phyloP scores from a whole-genome alignment of 441 rosid genomes.

The Erysimum pusillum region DNA sequence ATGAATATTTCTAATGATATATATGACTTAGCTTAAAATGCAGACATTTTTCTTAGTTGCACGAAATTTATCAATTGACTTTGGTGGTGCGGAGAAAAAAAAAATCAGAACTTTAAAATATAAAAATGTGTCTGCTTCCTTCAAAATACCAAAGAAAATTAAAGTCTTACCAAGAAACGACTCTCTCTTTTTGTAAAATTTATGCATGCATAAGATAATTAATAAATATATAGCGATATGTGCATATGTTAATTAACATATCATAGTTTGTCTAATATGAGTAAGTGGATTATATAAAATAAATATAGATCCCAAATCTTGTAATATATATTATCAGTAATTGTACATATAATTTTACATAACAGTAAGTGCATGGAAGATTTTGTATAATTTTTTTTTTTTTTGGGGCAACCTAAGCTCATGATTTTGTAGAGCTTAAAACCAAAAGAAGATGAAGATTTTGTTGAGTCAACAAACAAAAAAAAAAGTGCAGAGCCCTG shows the following conservation, averaged over 20 bases:
- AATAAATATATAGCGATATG: neutral
- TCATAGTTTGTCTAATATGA: neutral
- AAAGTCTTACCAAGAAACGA: slow-evolving; percentile 27
- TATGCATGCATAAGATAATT: neutral
- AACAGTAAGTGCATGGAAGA: neutral
- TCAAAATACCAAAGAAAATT: slow-evolving; percentile 19
- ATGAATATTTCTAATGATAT: neutral
- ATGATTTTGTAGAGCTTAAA: neutral
- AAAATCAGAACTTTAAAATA: neutral
- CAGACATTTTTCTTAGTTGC: slow-evolving; percentile 7
- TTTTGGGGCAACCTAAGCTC: too few species aligned
- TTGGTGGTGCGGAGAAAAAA: neutral
- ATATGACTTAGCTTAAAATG: slow-evolving; percentile 14
- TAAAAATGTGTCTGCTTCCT: neutral
- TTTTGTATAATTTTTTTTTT: neutral
- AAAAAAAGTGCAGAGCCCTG: neutral
- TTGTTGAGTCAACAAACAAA: neutral
- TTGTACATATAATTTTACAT: neutral
- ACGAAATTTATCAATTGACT: slow-evolving; percentile 29
- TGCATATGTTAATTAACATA: neutral
- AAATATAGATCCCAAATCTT: neutral
- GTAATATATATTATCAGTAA: neutral
- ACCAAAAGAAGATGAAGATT: neutral
- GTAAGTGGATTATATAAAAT: neutral
- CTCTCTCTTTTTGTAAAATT: neutral